Percentiles rank a stretch among this genome's conserved stretches.
Evolutionary conservation across 2,329 filamentous ascomycete species (phyloP).

Genomic region (Sporothrix humicola): DNA sequence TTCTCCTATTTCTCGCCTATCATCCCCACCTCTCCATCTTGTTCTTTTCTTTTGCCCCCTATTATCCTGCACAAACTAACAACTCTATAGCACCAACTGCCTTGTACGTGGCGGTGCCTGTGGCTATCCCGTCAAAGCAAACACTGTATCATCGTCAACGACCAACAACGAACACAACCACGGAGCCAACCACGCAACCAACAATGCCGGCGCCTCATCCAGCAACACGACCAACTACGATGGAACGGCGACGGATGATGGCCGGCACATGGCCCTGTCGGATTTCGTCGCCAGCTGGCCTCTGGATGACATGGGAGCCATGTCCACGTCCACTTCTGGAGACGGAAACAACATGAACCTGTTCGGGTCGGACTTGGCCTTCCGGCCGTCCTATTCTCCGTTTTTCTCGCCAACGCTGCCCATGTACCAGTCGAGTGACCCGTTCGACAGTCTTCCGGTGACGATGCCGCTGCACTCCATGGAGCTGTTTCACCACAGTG

Average conservation of each 20-base stretch:
- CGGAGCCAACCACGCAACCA: neutral
- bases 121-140: conserved; percentile 18
- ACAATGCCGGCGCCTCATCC: neutral
- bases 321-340: neutral
- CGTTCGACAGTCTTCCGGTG: conserved; percentile 20
- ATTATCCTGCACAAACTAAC: neutral
- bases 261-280: neutral
- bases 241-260: neutral
- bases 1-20: neutral
- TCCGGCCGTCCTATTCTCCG: neutral
- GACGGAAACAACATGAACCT: neutral
- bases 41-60: neutral
- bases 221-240: neutral
- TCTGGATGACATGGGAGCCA: neutral
- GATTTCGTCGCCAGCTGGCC: neutral
- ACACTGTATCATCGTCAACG: neutral
- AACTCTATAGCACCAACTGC: conserved; percentile 28
- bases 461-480: conserved; percentile 22
- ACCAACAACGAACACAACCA: neutral
- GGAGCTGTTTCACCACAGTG: conserved; percentile 27
- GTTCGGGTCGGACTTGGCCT: neutral
- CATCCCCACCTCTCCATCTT: neutral
- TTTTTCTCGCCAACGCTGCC: neutral
- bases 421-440: neutral
- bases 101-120: conserved; percentile 28